Conservation (phyloP, 2,329 filamentous ascomycete species). For the Colletotrichum chrysophilum region DNA sequence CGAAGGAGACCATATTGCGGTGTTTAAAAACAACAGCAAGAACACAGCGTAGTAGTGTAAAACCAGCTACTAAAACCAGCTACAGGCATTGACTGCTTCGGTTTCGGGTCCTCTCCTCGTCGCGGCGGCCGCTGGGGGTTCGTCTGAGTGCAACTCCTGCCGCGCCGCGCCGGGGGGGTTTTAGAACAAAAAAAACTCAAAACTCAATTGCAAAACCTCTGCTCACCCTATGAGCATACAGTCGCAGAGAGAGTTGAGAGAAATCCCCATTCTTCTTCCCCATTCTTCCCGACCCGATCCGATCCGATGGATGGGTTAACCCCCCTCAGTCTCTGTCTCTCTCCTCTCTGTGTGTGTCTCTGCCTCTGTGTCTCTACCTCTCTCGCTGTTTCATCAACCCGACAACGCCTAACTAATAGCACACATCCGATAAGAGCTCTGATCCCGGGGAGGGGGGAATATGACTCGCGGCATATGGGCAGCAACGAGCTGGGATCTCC, state of each 20-base stretch:
- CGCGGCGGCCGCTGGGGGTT: neutral
- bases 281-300: neutral
- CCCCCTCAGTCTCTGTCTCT: neutral
- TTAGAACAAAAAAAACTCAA: neutral
- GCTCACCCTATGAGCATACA: neutral
- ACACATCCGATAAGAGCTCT: neutral
- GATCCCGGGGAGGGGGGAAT: neutral
- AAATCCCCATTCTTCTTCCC: neutral
- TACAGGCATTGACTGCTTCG: neutral
- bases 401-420: neutral
- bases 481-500: neutral
- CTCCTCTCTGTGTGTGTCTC: neutral
- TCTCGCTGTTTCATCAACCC: neutral
- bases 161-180: neutral
- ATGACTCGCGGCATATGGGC: conserved; percentile 3
- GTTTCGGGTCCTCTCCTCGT: neutral
- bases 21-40: neutral
- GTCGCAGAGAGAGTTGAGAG: neutral
- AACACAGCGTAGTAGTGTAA: neutral
- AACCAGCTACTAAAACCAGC: neutral
- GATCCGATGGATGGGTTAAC: neutral
- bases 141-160: neutral
- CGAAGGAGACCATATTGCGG: neutral
- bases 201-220: neutral
- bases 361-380: neutral